Evolutionary conservation across 2,329 filamentous ascomycete species (phyloP).

Genomic region (Neocatenulostroma microsporum): DNA sequence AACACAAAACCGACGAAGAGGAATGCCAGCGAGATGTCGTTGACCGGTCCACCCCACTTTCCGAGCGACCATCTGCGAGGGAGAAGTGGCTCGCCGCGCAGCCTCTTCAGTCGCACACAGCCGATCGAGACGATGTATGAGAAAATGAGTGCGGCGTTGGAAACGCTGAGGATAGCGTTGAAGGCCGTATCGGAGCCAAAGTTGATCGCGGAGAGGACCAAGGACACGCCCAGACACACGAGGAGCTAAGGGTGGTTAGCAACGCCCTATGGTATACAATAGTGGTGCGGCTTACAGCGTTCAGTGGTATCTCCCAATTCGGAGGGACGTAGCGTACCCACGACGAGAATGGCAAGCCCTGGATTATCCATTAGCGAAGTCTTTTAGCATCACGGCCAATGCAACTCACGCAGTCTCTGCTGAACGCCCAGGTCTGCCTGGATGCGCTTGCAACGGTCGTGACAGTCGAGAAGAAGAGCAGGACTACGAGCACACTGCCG

Average conservation of each 20-base stretch:
- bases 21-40: constrained; percentile 27
- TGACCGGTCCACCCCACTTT: constrained; percentile 27
- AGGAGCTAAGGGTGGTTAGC: constrained; percentile 15
- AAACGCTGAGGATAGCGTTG: constrained; percentile 36
- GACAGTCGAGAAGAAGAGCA: constrained; percentile 29
- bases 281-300: constrained; percentile 18
- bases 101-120: constrained; percentile 26
- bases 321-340: constrained; percentile 28
- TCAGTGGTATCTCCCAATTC: constrained; percentile 26
- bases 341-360: constrained; percentile 28
- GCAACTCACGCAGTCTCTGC: constrained; percentile 21
- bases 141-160: constrained; percentile 28
- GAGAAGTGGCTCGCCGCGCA: constrained; percentile 24
- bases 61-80: constrained; percentile 27
- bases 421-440: constrained; percentile 28
- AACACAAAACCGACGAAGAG: constrained; percentile 27
- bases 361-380: background rate
- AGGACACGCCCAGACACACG: constrained; percentile 24
- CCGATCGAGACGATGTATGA: constrained; percentile 28
- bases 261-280: constrained; percentile 4
- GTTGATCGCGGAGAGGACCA: constrained; percentile 35
- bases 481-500: constrained; percentile 23
- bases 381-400: too few species aligned
- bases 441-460: constrained; percentile 29
- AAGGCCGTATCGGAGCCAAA: constrained; percentile 35